Evolutionary conservation across 345 rosid genomes (phyloP).

Genomic region (Salix viminalis): DNA sequence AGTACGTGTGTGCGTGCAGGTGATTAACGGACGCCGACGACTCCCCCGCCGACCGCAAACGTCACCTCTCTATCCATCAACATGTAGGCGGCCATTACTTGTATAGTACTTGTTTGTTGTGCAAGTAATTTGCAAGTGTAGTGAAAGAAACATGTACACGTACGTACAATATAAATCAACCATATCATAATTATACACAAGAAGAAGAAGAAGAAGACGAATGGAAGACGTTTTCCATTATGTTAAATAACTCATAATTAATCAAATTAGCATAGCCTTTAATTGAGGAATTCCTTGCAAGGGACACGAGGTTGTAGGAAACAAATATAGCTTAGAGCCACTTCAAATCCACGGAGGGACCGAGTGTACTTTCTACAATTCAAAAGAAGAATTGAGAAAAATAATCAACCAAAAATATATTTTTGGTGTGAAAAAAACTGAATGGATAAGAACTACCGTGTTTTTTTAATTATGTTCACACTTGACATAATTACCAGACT

Average conservation of each 20-base stretch:
- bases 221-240: no score
- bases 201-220: no score
- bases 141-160: no score
- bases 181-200: no score
- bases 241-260: no score
- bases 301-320: neutral
- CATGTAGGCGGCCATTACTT: no score
- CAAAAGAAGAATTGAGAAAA: neutral
- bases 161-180: no score
- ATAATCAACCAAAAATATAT: slow-evolving; percentile 13
- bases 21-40: slow-evolving; percentile 9
- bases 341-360: slow-evolving; percentile 15
- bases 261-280: neutral
- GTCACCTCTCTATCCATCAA: slow-evolving; percentile 5
- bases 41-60: slow-evolving; percentile 11
- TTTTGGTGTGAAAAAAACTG: neutral
- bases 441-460: neutral
- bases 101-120: neutral
- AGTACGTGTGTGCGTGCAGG: slow-evolving; percentile 1
- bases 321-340: slow-evolving; percentile 5
- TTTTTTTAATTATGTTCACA: slow-evolving; percentile 10
- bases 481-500: slow-evolving; percentile 28
- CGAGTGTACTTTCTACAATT: slow-evolving; percentile 10
- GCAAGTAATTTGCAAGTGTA: neutral
- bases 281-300: neutral